A percentile compares a stretch with the other conserved stretches of the same genome.
Conservation (phyloP, 1,284 basidiomycete species). For the Coniferiporia weirii region DNA sequence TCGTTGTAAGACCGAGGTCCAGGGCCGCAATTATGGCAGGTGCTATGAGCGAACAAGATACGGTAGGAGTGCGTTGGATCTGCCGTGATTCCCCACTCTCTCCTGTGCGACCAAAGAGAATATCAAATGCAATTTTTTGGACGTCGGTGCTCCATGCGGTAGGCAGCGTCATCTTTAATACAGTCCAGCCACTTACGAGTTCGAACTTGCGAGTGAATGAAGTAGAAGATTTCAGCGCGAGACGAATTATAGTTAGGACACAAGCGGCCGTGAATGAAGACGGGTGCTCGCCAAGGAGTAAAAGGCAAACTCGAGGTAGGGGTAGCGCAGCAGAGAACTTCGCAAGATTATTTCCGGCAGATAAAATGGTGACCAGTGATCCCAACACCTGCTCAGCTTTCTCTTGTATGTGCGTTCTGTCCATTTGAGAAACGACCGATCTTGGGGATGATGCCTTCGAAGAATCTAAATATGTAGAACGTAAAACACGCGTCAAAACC, state of each 20-base stretch:
- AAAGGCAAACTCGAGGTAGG: slow-evolving; percentile 63
- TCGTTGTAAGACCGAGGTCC: slow-evolving; percentile 33
- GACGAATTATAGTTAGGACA: slow-evolving; percentile 53
- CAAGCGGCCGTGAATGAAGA: slow-evolving; percentile 53
- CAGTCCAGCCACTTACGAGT: slow-evolving; percentile 69
- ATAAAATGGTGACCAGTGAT: slow-evolving; percentile 52
- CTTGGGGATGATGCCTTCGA: slow-evolving; percentile 43
- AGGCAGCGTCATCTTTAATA: slow-evolving; percentile 61
- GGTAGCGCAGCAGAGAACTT: slow-evolving; percentile 68
- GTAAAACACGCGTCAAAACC: slow-evolving; percentile 20
- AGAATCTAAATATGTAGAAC: slow-evolving; percentile 21
- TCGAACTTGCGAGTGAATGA: slow-evolving; percentile 72
- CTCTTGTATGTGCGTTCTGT: slow-evolving; percentile 40
- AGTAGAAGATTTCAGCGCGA: slow-evolving; percentile 47
- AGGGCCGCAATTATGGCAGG: slow-evolving; percentile 62
- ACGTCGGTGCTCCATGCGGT: slow-evolving; percentile 59
- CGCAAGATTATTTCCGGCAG: slow-evolving; percentile 45
- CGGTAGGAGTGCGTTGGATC: slow-evolving; percentile 24
- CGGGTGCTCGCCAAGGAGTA: slow-evolving; percentile 68
- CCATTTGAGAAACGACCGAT: slow-evolving; percentile 50
- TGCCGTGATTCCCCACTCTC: neutral
- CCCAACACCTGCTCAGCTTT: slow-evolving; percentile 62
- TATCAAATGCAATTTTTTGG: slow-evolving; percentile 59
- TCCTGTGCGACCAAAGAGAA: slow-evolving; percentile 47
- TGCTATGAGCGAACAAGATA: slow-evolving; percentile 62